These are phyloP conservation scores for Sporothrix protearum DNA, from an alignment of 2,329 filamentous ascomycete genomes.

Conservation along the genomic window DNA sequence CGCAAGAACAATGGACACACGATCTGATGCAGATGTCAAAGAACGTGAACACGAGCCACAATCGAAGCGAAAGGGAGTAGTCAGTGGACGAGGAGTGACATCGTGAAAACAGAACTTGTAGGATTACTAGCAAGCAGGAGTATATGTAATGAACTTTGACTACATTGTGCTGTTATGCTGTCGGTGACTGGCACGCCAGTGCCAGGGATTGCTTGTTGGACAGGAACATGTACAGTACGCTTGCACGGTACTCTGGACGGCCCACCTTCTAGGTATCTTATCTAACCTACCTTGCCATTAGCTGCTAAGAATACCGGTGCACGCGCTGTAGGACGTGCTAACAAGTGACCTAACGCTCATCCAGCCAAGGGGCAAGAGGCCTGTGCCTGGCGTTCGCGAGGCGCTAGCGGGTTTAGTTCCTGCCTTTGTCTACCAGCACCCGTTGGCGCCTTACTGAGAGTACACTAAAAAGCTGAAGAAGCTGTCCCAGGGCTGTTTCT, in stretches of 20 bases:
- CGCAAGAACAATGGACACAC: background rate
- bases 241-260: background rate
- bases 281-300: background rate
- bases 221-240: background rate
- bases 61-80: background rate
- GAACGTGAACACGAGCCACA: background rate
- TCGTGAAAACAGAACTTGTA: too few relatives aligned
- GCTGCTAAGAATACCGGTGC: background rate
- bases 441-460: background rate
- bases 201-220: background rate
- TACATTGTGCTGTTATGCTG: background rate
- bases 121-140: background rate
- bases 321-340: background rate
- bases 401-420: background rate
- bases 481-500: background rate
- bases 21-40: background rate
- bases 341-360: background rate
- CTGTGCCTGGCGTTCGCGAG: background rate
- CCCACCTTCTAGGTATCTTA: background rate
- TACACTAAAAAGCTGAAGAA: background rate
- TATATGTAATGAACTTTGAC: background rate
- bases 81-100: background rate
- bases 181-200: background rate
- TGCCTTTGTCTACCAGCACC: background rate
- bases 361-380: constrained; percentile 1